Evolutionary conservation across 768 basidiomycete species (phyloP).

Genomic region (Amanita pallidorosea): DNA sequence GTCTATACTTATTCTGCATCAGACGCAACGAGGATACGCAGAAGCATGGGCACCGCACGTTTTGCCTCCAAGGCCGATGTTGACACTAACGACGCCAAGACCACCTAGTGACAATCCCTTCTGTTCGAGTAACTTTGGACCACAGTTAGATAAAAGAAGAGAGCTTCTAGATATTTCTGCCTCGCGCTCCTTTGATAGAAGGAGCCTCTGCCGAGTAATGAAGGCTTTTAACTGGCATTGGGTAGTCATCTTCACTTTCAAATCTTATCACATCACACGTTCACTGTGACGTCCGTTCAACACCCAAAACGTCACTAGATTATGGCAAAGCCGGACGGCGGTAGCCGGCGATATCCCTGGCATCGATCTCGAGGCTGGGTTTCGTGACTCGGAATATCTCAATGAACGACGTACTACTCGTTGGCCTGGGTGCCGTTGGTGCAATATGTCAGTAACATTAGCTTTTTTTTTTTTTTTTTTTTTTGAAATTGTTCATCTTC

Average conservation of each 20-base stretch:
- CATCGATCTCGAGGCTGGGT: no score
- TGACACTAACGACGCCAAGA: conserved; percentile 60
- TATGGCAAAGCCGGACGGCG: no score
- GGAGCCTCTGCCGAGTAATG: conserved; percentile 51
- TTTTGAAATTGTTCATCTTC: background rate
- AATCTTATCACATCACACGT: background rate
- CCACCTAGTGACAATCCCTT: conserved; percentile 74
- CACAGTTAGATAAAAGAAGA: conserved; percentile 72
- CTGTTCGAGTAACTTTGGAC: conserved; percentile 77
- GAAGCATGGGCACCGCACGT: conserved; percentile 41
- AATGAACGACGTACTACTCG: conserved; percentile 40
- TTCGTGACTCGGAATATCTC: no score
- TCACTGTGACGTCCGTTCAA: background rate
- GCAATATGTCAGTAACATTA: conserved; percentile 40
- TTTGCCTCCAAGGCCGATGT: conserved; percentile 86
- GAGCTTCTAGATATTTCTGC: conserved; percentile 80
- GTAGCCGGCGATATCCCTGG: background rate
- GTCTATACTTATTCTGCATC: conserved; percentile 36
- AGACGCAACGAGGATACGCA: conserved; percentile 5
- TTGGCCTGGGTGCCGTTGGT: conserved; percentile 61
- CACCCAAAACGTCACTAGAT: background rate
- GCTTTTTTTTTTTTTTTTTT: no score
- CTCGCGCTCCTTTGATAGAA: conserved; percentile 64
- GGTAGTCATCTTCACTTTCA: conserved; percentile 12
- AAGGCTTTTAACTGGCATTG: conserved; percentile 39